phyloP scores from a whole-genome alignment of 2,329 filamentous ascomycete genomes.

The Fusarium clavum region DNA sequence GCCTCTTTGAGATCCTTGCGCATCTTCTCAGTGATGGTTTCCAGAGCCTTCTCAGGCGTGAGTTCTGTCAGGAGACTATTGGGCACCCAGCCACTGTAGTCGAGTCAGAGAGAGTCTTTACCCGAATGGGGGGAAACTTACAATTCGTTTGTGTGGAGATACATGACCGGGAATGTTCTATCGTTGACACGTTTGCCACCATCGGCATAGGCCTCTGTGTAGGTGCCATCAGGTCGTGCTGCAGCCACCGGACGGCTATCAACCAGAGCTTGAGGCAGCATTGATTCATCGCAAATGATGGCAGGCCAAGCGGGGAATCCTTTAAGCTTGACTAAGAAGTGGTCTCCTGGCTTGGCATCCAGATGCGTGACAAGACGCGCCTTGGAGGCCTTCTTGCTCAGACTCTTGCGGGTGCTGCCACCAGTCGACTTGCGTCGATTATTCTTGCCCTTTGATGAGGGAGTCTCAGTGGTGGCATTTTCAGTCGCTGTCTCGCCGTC shows the following conservation, averaged over 20 bases:
- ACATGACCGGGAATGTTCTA: constrained; percentile 94
- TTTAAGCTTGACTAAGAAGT: constrained; percentile 93
- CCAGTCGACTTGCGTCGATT: constrained; percentile 81
- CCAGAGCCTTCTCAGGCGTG: constrained; percentile 76
- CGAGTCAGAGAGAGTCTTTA: constrained; percentile 20
- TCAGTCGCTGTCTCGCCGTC: constrained; percentile 45
- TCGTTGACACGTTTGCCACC: constrained; percentile 88
- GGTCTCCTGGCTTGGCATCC: constrained; percentile 89
- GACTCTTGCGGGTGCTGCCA: constrained; percentile 79
- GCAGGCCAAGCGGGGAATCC: constrained; percentile 95
- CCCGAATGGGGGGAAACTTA: constrained; percentile 63
- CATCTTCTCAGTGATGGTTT: constrained; percentile 79
- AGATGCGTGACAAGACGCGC: constrained; percentile 73
- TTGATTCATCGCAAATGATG: constrained; percentile 92
- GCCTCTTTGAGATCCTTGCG: constrained; percentile 82
- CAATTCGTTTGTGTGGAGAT: constrained; percentile 96
- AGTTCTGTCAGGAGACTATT: constrained; percentile 86
- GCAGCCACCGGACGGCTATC: constrained; percentile 86
- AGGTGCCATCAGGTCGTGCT: constrained; percentile 83
- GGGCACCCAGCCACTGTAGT: constrained; percentile 84
- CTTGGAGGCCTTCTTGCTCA: constrained; percentile 87
- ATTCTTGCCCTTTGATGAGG: constrained; percentile 52
- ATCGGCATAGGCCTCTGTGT: constrained; percentile 87
- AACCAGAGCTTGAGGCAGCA: constrained; percentile 84
- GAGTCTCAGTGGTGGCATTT: constrained; percentile 46